Percentiles rank a stretch among this genome's conserved stretches.
Evolutionary conservation across 1,139 yeast genomes (phyloP).

Genomic region (Trichomonascaceae sp.): DNA sequence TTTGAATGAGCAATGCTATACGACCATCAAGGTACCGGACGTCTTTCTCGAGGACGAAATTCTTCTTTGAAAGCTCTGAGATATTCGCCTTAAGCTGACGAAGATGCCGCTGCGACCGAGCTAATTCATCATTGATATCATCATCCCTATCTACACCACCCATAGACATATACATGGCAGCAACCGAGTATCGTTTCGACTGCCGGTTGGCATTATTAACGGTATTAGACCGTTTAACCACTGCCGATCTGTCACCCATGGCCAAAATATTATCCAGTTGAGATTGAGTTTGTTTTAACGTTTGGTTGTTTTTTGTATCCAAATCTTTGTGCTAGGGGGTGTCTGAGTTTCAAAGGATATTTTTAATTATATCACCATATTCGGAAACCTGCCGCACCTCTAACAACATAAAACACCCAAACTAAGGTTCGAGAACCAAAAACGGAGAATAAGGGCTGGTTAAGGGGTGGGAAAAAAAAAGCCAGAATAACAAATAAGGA

Average conservation of each 20-base stretch:
- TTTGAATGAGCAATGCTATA: constrained; percentile 37
- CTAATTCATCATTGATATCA: constrained; percentile 35
- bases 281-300: background rate
- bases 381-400: background rate
- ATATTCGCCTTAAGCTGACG: constrained; percentile 34
- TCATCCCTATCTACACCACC: constrained; percentile 35
- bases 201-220: constrained; percentile 26
- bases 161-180: constrained; percentile 35
- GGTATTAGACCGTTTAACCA: constrained; percentile 11
- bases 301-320: background rate
- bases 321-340: background rate
- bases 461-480: background rate
- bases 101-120: constrained; percentile 33
- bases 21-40: constrained; percentile 38
- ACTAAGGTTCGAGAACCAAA: background rate
- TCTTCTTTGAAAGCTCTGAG: constrained; percentile 35
- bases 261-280: background rate
- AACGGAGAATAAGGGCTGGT: background rate
- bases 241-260: constrained; percentile 3
- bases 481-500: background rate
- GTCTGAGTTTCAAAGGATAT: background rate
- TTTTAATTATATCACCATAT: background rate
- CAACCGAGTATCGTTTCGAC: constrained; percentile 34
- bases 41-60: constrained; percentile 37
- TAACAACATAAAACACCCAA: background rate